Evolutionary conservation across 2,329 filamentous ascomycete genomes (phyloP).

Genomic region (Exophiala viscosa): DNA sequence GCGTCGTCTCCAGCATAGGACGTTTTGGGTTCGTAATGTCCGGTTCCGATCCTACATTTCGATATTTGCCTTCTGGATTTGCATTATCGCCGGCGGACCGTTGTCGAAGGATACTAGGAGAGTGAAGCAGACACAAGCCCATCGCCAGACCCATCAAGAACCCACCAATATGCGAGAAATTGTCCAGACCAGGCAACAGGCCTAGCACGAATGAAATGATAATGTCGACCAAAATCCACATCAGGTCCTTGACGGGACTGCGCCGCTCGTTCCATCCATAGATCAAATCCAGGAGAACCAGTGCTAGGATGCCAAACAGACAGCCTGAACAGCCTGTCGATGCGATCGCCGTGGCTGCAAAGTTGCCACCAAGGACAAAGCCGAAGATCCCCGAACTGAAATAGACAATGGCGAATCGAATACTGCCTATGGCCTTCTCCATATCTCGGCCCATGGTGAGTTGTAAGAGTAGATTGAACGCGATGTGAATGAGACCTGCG

Average conservation of each 20-base stretch:
- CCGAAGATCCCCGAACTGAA: slow-evolving; percentile 90
- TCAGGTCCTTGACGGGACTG: slow-evolving; percentile 75
- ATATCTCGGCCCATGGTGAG: slow-evolving; percentile 87
- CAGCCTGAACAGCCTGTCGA: slow-evolving; percentile 87
- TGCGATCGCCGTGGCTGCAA: slow-evolving; percentile 73
- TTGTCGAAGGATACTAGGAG: slow-evolving; percentile 72
- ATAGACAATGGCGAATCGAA: slow-evolving; percentile 88
- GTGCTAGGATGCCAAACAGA: slow-evolving; percentile 85
- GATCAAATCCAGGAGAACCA: slow-evolving; percentile 81
- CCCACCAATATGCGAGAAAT: slow-evolving; percentile 95
- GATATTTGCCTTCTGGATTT: slow-evolving; percentile 10
- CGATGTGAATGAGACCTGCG: slow-evolving; percentile 88
- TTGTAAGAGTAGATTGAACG: slow-evolving; percentile 90
- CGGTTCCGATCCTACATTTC: slow-evolving; percentile 22
- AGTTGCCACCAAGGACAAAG: slow-evolving; percentile 92
- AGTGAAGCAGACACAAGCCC: slow-evolving; percentile 82
- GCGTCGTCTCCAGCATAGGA: slow-evolving; percentile 15
- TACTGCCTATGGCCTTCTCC: slow-evolving; percentile 80
- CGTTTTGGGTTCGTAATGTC: slow-evolving; percentile 20
- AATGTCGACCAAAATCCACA: slow-evolving; percentile 81
- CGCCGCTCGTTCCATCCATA: slow-evolving; percentile 85
- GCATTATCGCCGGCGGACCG: slow-evolving; percentile 60
- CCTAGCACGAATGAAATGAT: slow-evolving; percentile 88
- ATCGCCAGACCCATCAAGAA: slow-evolving; percentile 88
- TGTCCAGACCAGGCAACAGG: slow-evolving; percentile 86